Evolutionary conservation across 2,329 filamentous ascomycete species (phyloP).

Genomic region (Cladophialophora immunda): DNA sequence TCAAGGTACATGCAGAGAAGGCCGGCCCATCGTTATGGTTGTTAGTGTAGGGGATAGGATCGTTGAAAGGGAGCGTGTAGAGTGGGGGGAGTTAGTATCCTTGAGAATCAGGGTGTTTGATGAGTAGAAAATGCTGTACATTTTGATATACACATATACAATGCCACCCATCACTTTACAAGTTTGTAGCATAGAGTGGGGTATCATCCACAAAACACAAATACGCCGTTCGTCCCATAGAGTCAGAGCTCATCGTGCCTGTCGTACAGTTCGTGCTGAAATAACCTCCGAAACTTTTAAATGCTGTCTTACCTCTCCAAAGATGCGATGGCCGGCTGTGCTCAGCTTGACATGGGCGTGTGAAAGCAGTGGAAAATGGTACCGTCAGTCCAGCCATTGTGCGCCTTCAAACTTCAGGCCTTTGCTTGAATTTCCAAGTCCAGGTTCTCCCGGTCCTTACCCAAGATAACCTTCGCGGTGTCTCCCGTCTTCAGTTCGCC

Average conservation of each 20-base stretch:
- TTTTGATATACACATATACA: neutral
- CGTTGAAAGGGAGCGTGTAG: too few species aligned
- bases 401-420: neutral
- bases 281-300: neutral
- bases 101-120: too few species aligned
- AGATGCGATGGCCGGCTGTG: neutral
- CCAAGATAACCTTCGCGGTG: conserved; percentile 68
- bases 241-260: neutral
- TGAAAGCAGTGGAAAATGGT: neutral
- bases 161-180: neutral
- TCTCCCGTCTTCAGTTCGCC: conserved; percentile 82
- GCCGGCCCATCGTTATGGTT: too few species aligned
- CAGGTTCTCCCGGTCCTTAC: conserved; percentile 20
- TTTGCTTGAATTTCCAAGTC: conserved; percentile 17
- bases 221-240: neutral
- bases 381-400: neutral
- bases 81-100: too few species aligned
- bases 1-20: too few species aligned
- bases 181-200: neutral
- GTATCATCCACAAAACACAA: neutral
- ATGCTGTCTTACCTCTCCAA: neutral
- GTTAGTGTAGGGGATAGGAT: too few species aligned
- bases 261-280: conserved; percentile 1
- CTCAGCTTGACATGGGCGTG: neutral
- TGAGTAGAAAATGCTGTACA: conserved; percentile 5